Evolutionary conservation across 2,329 filamentous ascomycete genomes (phyloP).

Genomic region (Westerdykella aurantiaca): DNA sequence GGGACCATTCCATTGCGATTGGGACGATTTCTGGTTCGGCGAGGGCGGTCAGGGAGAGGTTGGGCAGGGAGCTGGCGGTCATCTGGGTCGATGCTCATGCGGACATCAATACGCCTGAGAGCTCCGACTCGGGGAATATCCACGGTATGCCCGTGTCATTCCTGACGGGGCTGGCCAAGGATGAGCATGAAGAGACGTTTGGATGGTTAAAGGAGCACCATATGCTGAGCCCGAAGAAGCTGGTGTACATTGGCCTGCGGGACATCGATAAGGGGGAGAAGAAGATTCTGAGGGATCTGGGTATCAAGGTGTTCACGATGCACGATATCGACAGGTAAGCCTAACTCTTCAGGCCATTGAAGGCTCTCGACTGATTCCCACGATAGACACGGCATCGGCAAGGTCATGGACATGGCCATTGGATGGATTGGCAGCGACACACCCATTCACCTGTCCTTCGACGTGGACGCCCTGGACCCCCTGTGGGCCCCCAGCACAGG

Average conservation of each 20-base stretch:
- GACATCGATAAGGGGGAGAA: slow-evolving; percentile 95
- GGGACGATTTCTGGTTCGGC: slow-evolving; percentile 85
- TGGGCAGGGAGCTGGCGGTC: slow-evolving; percentile 79
- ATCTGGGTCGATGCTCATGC: slow-evolving; percentile 99
- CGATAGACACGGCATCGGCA: slow-evolving; percentile 78
- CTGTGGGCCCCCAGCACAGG: slow-evolving; percentile 95
- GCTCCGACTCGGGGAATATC: slow-evolving; percentile 82
- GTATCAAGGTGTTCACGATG: slow-evolving; percentile 97
- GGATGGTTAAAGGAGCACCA: slow-evolving; percentile 80
- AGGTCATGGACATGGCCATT: slow-evolving; percentile 96
- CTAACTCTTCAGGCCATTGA: not conserved
- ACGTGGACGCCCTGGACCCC: slow-evolving; percentile 93
- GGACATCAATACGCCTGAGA: slow-evolving; percentile 96
- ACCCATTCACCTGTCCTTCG: slow-evolving; percentile 94
- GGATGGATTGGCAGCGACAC: slow-evolving; percentile 91
- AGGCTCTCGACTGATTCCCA: slow-evolving; percentile 3
- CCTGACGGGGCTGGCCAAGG: slow-evolving; percentile 74
- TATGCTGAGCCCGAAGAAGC: slow-evolving; percentile 66
- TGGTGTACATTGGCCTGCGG: slow-evolving; percentile 93
- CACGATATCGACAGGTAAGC: slow-evolving; percentile 86
- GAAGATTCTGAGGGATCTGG: slow-evolving; percentile 78
- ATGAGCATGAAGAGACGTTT: slow-evolving; percentile 72
- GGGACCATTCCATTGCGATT: slow-evolving; percentile 94
- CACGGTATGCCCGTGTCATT: slow-evolving; percentile 98
- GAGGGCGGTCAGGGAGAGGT: slow-evolving; percentile 75